Evolutionary conservation across 768 basidiomycete genomes (phyloP).

Genomic region (Mycena haematopus): DNA sequence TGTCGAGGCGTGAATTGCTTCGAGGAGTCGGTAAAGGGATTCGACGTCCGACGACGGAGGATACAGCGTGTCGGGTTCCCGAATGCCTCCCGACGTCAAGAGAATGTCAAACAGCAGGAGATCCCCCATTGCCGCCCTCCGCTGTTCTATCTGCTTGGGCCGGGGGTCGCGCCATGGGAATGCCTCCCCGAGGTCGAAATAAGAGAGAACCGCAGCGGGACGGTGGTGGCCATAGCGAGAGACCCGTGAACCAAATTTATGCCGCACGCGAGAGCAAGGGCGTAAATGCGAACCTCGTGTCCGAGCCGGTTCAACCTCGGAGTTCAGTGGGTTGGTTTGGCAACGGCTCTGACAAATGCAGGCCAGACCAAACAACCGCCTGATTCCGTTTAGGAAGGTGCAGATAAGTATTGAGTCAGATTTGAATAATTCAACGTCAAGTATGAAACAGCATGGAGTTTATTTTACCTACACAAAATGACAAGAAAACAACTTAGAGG

Average conservation of each 20-base stretch:
- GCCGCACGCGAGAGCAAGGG: too few relatives aligned
- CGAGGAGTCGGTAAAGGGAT: conserved; percentile 62
- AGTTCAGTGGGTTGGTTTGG: conserved; percentile 6
- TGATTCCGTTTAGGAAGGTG: conserved; percentile 13
- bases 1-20: conserved; percentile 61
- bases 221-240: conserved; percentile 1
- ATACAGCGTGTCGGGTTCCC: conserved; percentile 64
- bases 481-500: too few relatives aligned
- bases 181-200: conserved; percentile 58
- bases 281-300: not conserved
- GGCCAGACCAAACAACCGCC: conserved; percentile 11
- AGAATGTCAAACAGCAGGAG: conserved; percentile 78
- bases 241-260: too few relatives aligned
- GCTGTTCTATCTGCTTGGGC: conserved; percentile 63
- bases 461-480: too few relatives aligned
- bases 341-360: not conserved
- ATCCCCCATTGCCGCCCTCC: conserved; percentile 67
- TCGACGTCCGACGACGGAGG: conserved; percentile 63
- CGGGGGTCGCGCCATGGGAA: conserved; percentile 68
- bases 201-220: conserved; percentile 32
- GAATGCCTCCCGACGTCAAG: conserved; percentile 67
- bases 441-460: too few relatives aligned
- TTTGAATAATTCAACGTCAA: too few relatives aligned
- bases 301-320: conserved; percentile 2
- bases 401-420: too few relatives aligned